These are phyloP conservation scores for Kodamaea restingae DNA, from an alignment of 805 yeast species.

Conservation along the genomic window DNA sequence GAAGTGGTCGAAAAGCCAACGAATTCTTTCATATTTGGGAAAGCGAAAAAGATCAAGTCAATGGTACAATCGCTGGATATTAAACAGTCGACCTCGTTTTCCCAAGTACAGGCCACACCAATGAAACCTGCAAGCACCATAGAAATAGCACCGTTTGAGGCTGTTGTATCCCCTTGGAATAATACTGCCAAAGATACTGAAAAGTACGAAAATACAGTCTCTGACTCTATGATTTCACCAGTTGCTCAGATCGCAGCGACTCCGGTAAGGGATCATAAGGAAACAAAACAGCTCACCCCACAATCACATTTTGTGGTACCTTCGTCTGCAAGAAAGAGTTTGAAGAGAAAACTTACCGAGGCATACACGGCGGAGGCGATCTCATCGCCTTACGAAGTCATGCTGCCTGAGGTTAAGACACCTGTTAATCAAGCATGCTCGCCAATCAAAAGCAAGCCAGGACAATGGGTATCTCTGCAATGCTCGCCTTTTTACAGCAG, in stretches of 20 bases:
- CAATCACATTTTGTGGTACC: neutral
- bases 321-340: neutral
- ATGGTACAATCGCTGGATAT: neutral
- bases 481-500: slow-evolving; percentile 35
- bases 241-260: slow-evolving; percentile 6
- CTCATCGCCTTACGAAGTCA: slow-evolving; percentile 3
- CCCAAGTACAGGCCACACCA: slow-evolving; percentile 32
- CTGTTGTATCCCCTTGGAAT: neutral
- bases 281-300: neutral
- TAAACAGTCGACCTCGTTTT: slow-evolving; percentile 7
- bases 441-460: slow-evolving; percentile 21
- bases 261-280: neutral
- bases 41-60: slow-evolving; percentile 17
- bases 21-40: slow-evolving; percentile 28
- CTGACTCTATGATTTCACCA: neutral
- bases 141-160: neutral
- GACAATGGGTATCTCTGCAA: slow-evolving; percentile 31
- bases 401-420: slow-evolving; percentile 4
- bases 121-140: slow-evolving; percentile 10
- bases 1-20: slow-evolving; percentile 2
- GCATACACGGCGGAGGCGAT: slow-evolving; percentile 4
- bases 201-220: neutral
- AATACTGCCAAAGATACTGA: neutral
- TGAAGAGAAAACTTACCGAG: slow-evolving; percentile 4
- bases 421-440: slow-evolving; percentile 1